Percentiles rank a stretch among this genome's conserved stretches.
These are phyloP conservation scores for Lentinula edodes DNA, from an alignment of 768 basidiomycete species.

Conservation along the genomic window DNA sequence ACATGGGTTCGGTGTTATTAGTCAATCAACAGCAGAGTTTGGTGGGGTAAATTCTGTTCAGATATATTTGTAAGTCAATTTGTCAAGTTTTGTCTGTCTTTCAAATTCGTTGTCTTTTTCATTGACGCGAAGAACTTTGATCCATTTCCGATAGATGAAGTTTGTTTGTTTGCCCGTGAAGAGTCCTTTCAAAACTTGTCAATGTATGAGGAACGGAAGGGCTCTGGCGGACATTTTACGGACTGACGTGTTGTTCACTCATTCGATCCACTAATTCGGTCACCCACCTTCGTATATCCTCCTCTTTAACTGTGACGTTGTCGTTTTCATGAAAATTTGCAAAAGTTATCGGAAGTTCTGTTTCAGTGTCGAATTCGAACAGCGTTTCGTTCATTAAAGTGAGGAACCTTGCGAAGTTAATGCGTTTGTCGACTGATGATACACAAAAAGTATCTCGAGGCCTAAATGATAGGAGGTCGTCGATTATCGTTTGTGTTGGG, in stretches of 20 bases:
- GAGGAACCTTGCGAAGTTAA: constrained; percentile 96
- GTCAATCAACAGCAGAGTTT: constrained; percentile 75
- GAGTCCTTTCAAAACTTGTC: constrained; percentile 79
- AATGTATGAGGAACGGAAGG: constrained; percentile 40
- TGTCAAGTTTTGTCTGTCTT: neutral
- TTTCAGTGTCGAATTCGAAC: constrained; percentile 86
- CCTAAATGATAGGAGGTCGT: constrained; percentile 67
- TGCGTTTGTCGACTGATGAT: constrained; percentile 40
- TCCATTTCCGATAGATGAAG: constrained; percentile 95
- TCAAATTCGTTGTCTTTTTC: constrained; percentile 52
- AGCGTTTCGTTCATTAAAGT: constrained; percentile 96
- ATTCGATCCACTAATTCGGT: constrained; percentile 84
- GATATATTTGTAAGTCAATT: no score
- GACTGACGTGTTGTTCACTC: constrained; percentile 72
- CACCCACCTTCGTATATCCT: constrained; percentile 84
- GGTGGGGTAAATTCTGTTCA: no score
- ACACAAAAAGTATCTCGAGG: constrained; percentile 52
- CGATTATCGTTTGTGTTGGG: constrained; percentile 62
- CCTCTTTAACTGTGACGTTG: constrained; percentile 74
- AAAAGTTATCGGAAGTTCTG: constrained; percentile 85
- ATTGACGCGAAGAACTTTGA: constrained; percentile 85
- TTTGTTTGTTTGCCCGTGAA: constrained; percentile 88
- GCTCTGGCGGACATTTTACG: neutral
- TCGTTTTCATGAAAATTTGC: constrained; percentile 92
- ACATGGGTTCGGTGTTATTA: constrained; percentile 89